Base-by-base conservation (phyloP, 768 basidiomycete genomes). In the Naganishia kalamii region DNA sequence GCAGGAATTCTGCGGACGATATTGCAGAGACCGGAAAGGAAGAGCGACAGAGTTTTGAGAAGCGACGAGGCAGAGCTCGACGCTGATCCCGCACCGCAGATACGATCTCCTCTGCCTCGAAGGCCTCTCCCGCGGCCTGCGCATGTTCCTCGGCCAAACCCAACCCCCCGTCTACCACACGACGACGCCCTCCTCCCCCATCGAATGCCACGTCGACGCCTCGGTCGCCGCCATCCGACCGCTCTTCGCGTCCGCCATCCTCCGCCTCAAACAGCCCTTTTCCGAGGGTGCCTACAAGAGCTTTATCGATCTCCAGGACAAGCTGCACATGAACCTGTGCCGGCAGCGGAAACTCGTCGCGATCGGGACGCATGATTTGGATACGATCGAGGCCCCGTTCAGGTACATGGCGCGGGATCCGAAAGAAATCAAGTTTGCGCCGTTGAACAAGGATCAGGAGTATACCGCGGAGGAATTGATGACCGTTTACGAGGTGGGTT, bases 291-390 rank as follows among this genome's bases (percentile, higher is more conserved):
- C 90, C 41, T 98, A 98, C 75, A 89, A 88, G 27, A 92, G 90
- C 68, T 98, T 99, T 84, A 94, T 99, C 71, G 96, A 98, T 75
- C 81, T 99, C n/a, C 96, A 99, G 80, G 96, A 99, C 76, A 99
- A 98, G 79, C 83, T 99, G 54, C 96, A 99, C 76, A 89, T 93
- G 74, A 99, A 99, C 78, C 84, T 99, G 35, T 92, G 90, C 73
- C 83, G 96, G 64, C 82, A 88, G 69, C 82, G 96, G 64, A 89
- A 88, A 74, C 84, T 99, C 47, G 96, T 94, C 50, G 85, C 96
- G 21, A 96, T 99, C 69, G 96, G 96, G 63, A 99, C 96, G 1
- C 96, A 99, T 71, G 96, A 99, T 80, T 79, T 99, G 52, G 92
- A 97, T 78, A 90, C 89, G 3, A 80, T 99, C 62, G 82, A 85